A percentile compares a stretch with the other conserved stretches of the same genome.
Evolutionary conservation across 441 rosid genomes (phyloP).

Genomic region (Erodium moschatum): DNA sequence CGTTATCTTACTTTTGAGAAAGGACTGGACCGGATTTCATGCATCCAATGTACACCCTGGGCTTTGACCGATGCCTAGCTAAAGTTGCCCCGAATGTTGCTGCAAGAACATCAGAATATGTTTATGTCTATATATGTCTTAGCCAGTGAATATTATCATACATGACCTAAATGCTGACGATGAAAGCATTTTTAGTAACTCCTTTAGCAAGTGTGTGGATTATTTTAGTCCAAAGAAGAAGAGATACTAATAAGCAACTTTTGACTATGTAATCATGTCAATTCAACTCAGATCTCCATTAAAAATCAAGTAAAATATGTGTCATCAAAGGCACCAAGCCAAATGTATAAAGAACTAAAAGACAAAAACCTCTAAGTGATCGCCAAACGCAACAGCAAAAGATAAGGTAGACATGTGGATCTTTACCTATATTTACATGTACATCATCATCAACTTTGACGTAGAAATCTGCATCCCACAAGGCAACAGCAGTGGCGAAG

Average conservation of each 20-base stretch:
- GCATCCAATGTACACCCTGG: slow-evolving; percentile 72
- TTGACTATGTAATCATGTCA: neutral
- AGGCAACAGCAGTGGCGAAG: slow-evolving; percentile 67
- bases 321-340: neutral
- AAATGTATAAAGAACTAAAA: neutral
- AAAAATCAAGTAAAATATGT: neutral
- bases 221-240: neutral
- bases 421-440: slow-evolving; percentile 80
- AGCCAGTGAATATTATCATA: neutral
- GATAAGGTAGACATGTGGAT: neutral
- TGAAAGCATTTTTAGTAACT: neutral
- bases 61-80: slow-evolving; percentile 49
- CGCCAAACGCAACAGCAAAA: neutral
- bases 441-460: slow-evolving; percentile 91
- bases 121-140: neutral
- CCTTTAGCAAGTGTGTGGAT: neutral
- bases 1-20: slow-evolving; percentile 59
- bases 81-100: slow-evolving; percentile 66
- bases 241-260: neutral
- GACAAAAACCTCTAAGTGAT: neutral
- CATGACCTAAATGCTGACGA: neutral
- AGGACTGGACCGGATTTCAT: slow-evolving; percentile 89
- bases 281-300: neutral
- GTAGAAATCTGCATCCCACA: slow-evolving; percentile 89
- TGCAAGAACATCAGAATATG: slow-evolving; percentile 23